These are phyloP conservation scores for Panicum virgatum DNA, from an alignment of 202 grass and related monocot genomes.

Conservation along the genomic window DNA sequence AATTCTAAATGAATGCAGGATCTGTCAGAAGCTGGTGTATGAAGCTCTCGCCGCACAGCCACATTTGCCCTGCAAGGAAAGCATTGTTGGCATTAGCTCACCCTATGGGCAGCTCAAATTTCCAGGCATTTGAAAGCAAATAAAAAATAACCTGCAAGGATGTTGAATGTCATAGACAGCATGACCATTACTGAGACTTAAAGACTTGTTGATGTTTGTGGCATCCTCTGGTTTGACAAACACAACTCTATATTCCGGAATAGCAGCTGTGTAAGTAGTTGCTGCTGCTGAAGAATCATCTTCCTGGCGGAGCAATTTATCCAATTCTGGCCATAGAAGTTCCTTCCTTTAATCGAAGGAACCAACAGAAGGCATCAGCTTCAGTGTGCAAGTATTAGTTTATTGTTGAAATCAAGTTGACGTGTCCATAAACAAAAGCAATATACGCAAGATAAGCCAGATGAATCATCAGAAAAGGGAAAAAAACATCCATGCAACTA, in stretches of 20 bases:
- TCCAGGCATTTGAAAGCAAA: background rate
- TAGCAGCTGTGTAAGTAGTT: conserved; percentile 64
- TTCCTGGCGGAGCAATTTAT: conserved; percentile 60
- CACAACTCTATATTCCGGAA: conserved; percentile 63
- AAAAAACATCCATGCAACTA: background rate
- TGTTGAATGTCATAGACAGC: conserved; percentile 59
- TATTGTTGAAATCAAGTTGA: conserved; percentile 8
- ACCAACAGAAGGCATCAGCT: conserved; percentile 3
- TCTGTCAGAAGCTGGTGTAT: conserved; percentile 60
- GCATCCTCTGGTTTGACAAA: conserved; percentile 48
- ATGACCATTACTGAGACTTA: conserved; percentile 60
- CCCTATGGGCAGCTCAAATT: background rate
- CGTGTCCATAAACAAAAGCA: background rate
- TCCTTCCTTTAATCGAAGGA: conserved; percentile 60
- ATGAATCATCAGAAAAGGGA: background rate
- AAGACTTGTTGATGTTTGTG: conserved; percentile 42
- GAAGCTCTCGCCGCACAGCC: conserved; percentile 53
- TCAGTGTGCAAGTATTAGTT: conserved; percentile 10
- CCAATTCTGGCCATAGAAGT: conserved; percentile 70
- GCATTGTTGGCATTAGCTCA: background rate
- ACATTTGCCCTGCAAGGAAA: conserved; percentile 58
- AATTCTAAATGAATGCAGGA: conserved; percentile 77
- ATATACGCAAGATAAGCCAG: background rate
- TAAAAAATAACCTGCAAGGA: conserved; percentile 52
- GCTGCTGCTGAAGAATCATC: conserved; percentile 44